Conservation (phyloP, 441 rosid genomes). For the Arabidopsis lyrata region DNA sequence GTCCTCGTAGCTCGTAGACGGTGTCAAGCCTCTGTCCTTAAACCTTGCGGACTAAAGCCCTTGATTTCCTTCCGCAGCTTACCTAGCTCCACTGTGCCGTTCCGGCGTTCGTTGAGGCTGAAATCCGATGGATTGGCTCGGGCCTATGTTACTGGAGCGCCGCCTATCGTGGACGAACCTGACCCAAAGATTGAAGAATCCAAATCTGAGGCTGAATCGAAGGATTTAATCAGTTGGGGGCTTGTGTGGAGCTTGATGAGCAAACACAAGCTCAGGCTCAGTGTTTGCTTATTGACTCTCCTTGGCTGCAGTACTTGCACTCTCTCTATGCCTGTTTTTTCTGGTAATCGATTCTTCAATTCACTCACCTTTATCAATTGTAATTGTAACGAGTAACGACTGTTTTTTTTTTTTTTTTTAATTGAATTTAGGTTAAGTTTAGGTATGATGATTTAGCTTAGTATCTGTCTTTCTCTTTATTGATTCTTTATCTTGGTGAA, state of each 20-base stretch:
- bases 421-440: background rate
- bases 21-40: constrained; percentile 32
- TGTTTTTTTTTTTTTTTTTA: background rate
- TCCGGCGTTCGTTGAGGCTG: constrained; percentile 18
- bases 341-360: constrained; percentile 56
- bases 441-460: background rate
- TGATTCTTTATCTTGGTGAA: background rate
- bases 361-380: too few species aligned
- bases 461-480: background rate
- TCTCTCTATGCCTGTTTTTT: constrained; percentile 86
- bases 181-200: constrained; percentile 53
- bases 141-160: constrained; percentile 80
- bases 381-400: background rate
- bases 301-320: constrained; percentile 77
- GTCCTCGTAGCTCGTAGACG: constrained; percentile 30
- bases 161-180: constrained; percentile 65
- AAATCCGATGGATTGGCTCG: constrained; percentile 46
- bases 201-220: constrained; percentile 40
- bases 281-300: constrained; percentile 56
- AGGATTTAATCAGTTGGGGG: constrained; percentile 65
- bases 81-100: constrained; percentile 50
- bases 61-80: constrained; percentile 37
- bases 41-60: constrained; percentile 4
- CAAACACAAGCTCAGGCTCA: constrained; percentile 66
- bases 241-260: constrained; percentile 64